A percentile compares a stretch with the other conserved stretches of the same genome.
Conservation (phyloP, 1,284 basidiomycete genomes). For the Paramarasmius palmivorus region DNA sequence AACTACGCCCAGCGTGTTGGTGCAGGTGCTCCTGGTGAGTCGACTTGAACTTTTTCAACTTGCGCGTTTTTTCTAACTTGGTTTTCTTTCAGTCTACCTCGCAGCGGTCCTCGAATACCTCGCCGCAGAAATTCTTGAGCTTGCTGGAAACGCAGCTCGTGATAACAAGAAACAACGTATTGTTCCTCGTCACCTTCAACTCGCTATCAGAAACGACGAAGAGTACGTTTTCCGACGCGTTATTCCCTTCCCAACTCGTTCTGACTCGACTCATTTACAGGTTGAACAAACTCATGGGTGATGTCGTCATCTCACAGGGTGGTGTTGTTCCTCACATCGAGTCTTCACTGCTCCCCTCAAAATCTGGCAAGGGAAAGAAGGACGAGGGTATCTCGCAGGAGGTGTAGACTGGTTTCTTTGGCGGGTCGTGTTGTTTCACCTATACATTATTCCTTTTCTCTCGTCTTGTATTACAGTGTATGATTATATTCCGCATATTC, state of each 20-base stretch:
- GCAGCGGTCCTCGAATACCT: conserved; percentile 80
- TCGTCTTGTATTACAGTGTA: conserved; percentile 12
- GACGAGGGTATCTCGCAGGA: conserved; percentile 30
- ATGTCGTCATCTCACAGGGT: conserved; percentile 89
- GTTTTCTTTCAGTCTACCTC: conserved; percentile 60
- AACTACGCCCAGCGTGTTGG: conserved; percentile 83
- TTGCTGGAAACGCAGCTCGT: conserved; percentile 80
- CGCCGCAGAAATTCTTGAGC: conserved; percentile 84
- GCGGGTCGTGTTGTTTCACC: conserved; percentile 9
- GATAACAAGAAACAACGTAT: conserved; percentile 91
- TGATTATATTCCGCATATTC: conserved; percentile 23
- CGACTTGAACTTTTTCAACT: not conserved
- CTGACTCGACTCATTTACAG: conserved; percentile 31
- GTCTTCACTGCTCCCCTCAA: conserved; percentile 49
- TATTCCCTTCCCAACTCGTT: conserved; percentile 19
- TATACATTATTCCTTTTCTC: conserved; percentile 8
- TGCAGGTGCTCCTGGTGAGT: conserved; percentile 75
- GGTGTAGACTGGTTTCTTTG: conserved; percentile 24
- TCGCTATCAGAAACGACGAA: conserved; percentile 88
- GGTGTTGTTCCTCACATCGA: conserved; percentile 82
- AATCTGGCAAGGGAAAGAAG: conserved; percentile 40
- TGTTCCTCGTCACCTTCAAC: conserved; percentile 87
- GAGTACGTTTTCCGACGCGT: conserved; percentile 48
- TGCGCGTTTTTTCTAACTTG: conserved; percentile 1
- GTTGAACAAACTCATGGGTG: conserved; percentile 76